Conservation (phyloP, 2,329 filamentous ascomycete genomes). For the Claviceps spartinae region DNA sequence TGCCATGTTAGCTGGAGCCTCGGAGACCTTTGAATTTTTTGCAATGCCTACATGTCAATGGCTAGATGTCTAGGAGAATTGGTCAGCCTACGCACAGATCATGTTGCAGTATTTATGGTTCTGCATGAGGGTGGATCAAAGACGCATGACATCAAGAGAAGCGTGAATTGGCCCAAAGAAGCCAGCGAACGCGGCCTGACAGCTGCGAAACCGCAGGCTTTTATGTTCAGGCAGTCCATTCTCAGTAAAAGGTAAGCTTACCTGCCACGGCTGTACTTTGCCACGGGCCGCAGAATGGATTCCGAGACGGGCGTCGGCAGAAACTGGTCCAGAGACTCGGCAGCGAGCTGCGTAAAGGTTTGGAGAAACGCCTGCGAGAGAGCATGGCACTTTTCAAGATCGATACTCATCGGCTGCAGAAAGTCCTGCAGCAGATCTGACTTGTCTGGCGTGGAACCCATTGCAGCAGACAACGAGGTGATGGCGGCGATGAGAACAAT, state of each 20-base stretch:
- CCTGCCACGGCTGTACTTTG: constrained; percentile 31
- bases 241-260: constrained; percentile 20
- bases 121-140: no score
- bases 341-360: constrained; percentile 37
- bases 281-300: constrained; percentile 37
- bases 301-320: constrained; percentile 48
- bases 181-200: no score
- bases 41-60: constrained; percentile 47
- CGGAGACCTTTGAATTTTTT: background rate
- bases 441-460: constrained; percentile 3
- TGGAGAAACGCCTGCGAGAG: constrained; percentile 34
- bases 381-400: constrained; percentile 28
- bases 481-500: background rate
- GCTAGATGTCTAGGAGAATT: constrained; percentile 36
- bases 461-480: constrained; percentile 10
- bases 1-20: background rate
- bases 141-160: no score
- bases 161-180: no score
- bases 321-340: constrained; percentile 41
- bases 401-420: constrained; percentile 35
- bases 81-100: constrained; percentile 3
- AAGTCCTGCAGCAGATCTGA: constrained; percentile 26
- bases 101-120: background rate
- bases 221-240: no score
- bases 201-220: no score